A percentile compares a stretch with the other conserved stretches of the same genome.
Conservation (phyloP, 2,329 filamentous ascomycete species). For the Ophiostoma sp. region DNA sequence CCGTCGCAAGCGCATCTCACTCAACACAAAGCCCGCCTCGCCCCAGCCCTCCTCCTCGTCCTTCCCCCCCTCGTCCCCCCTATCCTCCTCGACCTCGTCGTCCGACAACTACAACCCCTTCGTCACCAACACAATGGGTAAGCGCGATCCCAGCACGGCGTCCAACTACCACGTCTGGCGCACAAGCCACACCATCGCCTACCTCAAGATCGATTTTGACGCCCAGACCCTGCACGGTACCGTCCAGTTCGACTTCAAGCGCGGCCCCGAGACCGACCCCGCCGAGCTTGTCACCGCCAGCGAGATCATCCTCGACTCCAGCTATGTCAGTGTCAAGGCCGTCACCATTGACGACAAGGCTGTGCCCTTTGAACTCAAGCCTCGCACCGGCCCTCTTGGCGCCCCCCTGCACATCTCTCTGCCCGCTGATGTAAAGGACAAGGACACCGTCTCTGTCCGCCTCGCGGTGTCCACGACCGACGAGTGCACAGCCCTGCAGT, state of each 20-base stretch:
- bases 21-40: background rate
- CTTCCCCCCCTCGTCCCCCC: background rate
- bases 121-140: constrained; percentile 21
- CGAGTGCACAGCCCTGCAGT: constrained; percentile 87
- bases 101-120: constrained; percentile 21
- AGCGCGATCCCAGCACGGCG: constrained; percentile 79
- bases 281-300: constrained; percentile 51
- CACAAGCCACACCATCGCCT: constrained; percentile 75
- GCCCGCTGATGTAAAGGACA: constrained; percentile 45
- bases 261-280: constrained; percentile 40
- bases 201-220: constrained; percentile 79
- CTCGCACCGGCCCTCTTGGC: constrained; percentile 68
- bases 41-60: background rate
- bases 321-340: constrained; percentile 65
- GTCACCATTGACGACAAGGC: constrained; percentile 46
- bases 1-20: background rate
- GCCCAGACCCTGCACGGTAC: constrained; percentile 70
- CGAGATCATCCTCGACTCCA: constrained; percentile 85
- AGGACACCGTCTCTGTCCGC: constrained; percentile 48
- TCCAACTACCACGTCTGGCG: constrained; percentile 88
- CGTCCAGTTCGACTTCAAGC: constrained; percentile 71
- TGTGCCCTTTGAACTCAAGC: constrained; percentile 44
- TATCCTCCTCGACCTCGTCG: constrained; percentile 9
- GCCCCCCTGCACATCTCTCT: constrained; percentile 63
- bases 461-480: constrained; percentile 77